Conservation (phyloP, 1,284 basidiomycete genomes). For the Hymenochaete sp. region DNA sequence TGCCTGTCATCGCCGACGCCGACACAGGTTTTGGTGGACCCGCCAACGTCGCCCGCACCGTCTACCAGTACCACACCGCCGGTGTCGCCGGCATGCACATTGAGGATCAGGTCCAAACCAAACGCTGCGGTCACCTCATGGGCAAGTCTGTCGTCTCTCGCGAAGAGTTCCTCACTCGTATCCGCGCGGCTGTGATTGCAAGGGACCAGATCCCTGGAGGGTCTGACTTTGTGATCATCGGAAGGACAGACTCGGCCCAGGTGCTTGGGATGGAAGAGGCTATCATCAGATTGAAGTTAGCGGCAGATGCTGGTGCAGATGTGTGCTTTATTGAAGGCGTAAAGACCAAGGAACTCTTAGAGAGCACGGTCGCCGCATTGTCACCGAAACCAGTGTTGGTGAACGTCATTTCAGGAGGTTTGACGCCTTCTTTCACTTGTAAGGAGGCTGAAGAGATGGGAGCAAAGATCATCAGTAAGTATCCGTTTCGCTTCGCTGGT, state of each 20-base stretch:
- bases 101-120: slow-evolving; percentile 78
- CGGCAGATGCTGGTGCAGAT: slow-evolving; percentile 69
- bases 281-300: slow-evolving; percentile 56
- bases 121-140: slow-evolving; percentile 73
- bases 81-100: slow-evolving; percentile 75
- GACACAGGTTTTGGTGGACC: slow-evolving; percentile 79
- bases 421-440: slow-evolving; percentile 65
- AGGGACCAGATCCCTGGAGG: slow-evolving; percentile 62
- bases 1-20: slow-evolving; percentile 73
- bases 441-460: slow-evolving; percentile 60
- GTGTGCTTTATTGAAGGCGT: slow-evolving; percentile 83
- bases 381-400: slow-evolving; percentile 68
- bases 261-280: slow-evolving; percentile 79
- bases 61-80: slow-evolving; percentile 59
- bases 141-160: slow-evolving; percentile 75
- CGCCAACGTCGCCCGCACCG: slow-evolving; percentile 68
- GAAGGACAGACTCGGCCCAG: slow-evolving; percentile 75
- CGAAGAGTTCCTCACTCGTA: slow-evolving; percentile 67
- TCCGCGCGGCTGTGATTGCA: slow-evolving; percentile 68
- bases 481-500: neutral
- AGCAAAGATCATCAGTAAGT: slow-evolving; percentile 68
- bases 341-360: slow-evolving; percentile 56
- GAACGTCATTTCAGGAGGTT: slow-evolving; percentile 69
- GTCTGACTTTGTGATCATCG: slow-evolving; percentile 75
- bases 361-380: slow-evolving; percentile 53